Base-by-base conservation (phyloP, 768 basidiomycete genomes). In the Lyophyllum semitale region DNA sequence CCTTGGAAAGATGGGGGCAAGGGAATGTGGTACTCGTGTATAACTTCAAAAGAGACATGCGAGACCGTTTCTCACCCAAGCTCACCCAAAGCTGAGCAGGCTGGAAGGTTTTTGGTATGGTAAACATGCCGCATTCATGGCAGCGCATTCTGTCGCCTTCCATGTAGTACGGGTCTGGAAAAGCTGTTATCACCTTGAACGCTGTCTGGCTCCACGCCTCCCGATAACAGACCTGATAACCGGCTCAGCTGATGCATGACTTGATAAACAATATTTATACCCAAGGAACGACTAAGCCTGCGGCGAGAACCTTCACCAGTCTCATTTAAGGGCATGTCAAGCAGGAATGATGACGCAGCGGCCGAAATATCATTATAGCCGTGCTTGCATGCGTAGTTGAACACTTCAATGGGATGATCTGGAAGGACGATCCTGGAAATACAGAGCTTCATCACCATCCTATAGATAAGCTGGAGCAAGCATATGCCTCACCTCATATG, bases 401-500 rank as follows among this genome's bases (percentile, higher is more conserved):
- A 30, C 26, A 63, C 57, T 13, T 58, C 50, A 3, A 29, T 18
- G 6, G 64, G 51, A 47, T 64, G 29, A 3, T 54, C 37, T 23
- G 26, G 46, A 12, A 61, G 25, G 13, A 54, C 38, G 5, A 50
- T 48, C 35, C 47, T 57, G 23, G 18, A 20, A 4, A n/a, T 22
- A 41, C 3, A 23, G n/a, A 12, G 9, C 12, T 38, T 26, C n/a
- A n/a, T 7, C 11, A 35, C 11, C 17, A 42, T 12, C 17, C n/a
- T n/a, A n/a, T n/a, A n/a, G n/a, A 29, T 29, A 40, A 18, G 8
- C 13, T 46, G 25, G 46, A 33, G 17, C 9, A 1, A 13, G 57
- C 41, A 17, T 23, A 68, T 65, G 58, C 63, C 65, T 70, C n/a
- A 67, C 29, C 56, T 64, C 33, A 66, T 51, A 3, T 38, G 68